Evolutionary conservation across 148 eudicot species (phyloP).

Genomic region (Chenopodium formosanum): DNA sequence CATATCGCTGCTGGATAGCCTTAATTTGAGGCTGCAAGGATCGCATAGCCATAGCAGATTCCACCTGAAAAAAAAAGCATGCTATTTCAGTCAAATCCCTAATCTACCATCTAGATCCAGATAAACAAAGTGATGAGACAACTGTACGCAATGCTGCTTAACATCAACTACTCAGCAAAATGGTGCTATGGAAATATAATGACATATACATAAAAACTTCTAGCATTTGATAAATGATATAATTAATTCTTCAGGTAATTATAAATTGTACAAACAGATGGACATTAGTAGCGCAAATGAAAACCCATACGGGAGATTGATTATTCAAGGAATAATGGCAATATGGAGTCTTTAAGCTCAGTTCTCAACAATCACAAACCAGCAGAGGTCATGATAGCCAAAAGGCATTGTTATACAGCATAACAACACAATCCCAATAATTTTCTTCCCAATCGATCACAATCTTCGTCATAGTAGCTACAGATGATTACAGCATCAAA

Average conservation of each 20-base stretch:
- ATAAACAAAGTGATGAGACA: background rate
- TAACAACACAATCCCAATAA: background rate
- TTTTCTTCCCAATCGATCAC: background rate
- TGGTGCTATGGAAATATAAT: background rate
- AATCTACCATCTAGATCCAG: background rate
- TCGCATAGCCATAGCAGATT: slow-evolving; percentile 90
- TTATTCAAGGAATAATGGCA: background rate
- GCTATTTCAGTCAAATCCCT: slow-evolving; percentile 11
- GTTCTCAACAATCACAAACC: background rate
- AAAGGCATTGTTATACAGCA: background rate
- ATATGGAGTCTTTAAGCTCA: background rate
- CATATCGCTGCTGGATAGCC: slow-evolving; percentile 88
- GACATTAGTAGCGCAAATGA: background rate
- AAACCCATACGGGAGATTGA: background rate
- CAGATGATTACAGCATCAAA: background rate
- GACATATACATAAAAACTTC: background rate
- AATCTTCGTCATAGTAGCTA: background rate
- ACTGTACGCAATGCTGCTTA: background rate
- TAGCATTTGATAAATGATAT: background rate
- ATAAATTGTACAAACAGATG: background rate
- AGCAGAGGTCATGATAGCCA: background rate
- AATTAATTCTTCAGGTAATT: background rate
- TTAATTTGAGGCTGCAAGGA: slow-evolving; percentile 95
- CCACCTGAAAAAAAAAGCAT: slow-evolving; percentile 53
- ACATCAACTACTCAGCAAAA: background rate